phyloP scores from a whole-genome alignment of 164 flowering plant genomes.

The Stephania japonica region DNA sequence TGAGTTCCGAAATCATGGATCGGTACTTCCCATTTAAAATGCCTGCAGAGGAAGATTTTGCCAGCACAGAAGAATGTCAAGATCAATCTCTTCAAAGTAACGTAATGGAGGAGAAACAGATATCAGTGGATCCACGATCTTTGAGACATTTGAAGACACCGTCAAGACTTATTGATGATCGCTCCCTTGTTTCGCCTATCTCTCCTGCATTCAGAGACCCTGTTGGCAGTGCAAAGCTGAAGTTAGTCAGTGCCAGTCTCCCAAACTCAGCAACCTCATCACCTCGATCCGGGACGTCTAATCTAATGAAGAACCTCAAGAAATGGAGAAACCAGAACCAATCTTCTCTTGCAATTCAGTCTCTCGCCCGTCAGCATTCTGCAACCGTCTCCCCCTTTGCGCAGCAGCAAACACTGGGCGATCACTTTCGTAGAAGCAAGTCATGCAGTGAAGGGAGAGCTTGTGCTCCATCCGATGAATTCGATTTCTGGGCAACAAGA shows the following conservation, averaged over 20 bases:
- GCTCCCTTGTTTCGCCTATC: background rate
- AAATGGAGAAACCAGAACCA: constrained; percentile 28
- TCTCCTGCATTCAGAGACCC: too few relatives aligned
- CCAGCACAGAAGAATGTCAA: background rate
- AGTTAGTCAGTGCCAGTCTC: constrained; percentile 44
- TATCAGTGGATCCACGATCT: constrained; percentile 56
- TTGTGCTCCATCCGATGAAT: constrained; percentile 32
- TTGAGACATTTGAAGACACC: constrained; percentile 22
- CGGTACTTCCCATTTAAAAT: background rate
- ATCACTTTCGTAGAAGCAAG: constrained; percentile 41
- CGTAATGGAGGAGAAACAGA: constrained; percentile 38
- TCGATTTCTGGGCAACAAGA: constrained; percentile 34
- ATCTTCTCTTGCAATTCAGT: constrained; percentile 19
- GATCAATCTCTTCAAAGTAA: background rate
- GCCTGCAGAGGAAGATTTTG: background rate
- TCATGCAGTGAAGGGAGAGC: constrained; percentile 58
- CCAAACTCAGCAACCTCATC: constrained; percentile 44
- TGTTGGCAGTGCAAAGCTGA: constrained; percentile 16
- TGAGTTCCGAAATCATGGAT: too few relatives aligned
- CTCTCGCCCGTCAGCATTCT: constrained; percentile 24
- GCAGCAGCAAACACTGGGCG: constrained; percentile 3
- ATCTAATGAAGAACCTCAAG: constrained; percentile 27
- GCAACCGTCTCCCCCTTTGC: constrained; percentile 13
- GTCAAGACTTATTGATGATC: constrained; percentile 1
- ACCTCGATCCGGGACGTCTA: constrained; percentile 27